Evolutionary conservation across 768 basidiomycete genomes (phyloP).

Genomic region (Cystofilobasidium capitatum): DNA sequence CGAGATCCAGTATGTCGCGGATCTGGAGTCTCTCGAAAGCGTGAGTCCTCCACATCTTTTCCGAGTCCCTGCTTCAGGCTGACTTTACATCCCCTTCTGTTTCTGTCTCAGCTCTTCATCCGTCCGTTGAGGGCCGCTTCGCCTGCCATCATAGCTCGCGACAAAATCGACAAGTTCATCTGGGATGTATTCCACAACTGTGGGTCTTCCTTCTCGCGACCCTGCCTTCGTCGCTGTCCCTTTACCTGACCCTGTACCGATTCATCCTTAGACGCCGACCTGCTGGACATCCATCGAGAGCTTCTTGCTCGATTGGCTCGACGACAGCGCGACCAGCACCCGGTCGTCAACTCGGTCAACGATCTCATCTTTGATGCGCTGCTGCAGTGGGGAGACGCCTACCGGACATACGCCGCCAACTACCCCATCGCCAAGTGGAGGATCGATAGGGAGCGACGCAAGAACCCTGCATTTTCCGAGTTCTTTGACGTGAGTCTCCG

Average conservation of each 20-base stretch:
- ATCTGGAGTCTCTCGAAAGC: slow-evolving; percentile 72
- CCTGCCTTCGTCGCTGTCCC: neutral
- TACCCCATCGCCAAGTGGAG: slow-evolving; percentile 41
- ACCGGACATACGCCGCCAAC: slow-evolving; percentile 39
- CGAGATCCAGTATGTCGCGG: slow-evolving; percentile 89
- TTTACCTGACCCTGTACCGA: neutral
- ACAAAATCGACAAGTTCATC: slow-evolving; percentile 18
- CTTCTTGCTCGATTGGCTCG: slow-evolving; percentile 36
- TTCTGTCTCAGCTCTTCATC: slow-evolving; percentile 58
- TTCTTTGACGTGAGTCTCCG: slow-evolving; percentile 34
- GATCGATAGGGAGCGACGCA: slow-evolving; percentile 35
- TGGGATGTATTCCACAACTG: slow-evolving; percentile 24
- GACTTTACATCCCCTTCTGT: slow-evolving; percentile 5
- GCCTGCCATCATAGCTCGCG: slow-evolving; percentile 60
- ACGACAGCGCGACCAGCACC: slow-evolving; percentile 41
- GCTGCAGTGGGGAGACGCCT: slow-evolving; percentile 40
- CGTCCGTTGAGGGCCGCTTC: slow-evolving; percentile 35
- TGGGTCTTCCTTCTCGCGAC: neutral
- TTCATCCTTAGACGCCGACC: neutral
- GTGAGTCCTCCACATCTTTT: slow-evolving; percentile 43
- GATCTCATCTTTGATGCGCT: slow-evolving; percentile 40
- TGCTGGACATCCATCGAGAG: slow-evolving; percentile 36
- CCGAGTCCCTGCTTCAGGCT: neutral
- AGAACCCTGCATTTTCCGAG: slow-evolving; percentile 33
- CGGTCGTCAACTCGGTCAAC: slow-evolving; percentile 36